These are phyloP conservation scores for Eimeria acervulina DNA, from an alignment of 169 alveolate genomes.

Conservation along the genomic window DNA sequence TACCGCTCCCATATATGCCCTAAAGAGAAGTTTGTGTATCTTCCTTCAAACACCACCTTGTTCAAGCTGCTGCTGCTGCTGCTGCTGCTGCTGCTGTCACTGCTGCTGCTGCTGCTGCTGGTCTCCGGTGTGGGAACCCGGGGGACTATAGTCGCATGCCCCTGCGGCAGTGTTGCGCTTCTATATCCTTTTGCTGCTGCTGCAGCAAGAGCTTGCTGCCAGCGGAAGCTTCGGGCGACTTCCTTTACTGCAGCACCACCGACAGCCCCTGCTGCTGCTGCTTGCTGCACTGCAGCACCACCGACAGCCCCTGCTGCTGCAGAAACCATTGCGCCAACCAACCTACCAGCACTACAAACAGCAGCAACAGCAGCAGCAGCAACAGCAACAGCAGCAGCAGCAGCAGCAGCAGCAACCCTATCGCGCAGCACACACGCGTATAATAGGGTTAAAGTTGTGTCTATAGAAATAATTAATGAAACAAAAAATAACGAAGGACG, in stretches of 20 bases:
- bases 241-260: slow-evolving; percentile 45
- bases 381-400: too few species aligned
- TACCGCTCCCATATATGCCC: slow-evolving; percentile 81
- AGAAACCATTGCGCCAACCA: not conserved
- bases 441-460: too few species aligned
- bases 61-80: not conserved
- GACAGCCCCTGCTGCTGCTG: slow-evolving; percentile 19
- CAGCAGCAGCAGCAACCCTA: too few species aligned
- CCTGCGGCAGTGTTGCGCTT: slow-evolving; percentile 37
- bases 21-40: slow-evolving; percentile 82
- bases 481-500: too few species aligned
- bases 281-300: not conserved
- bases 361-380: too few species aligned
- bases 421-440: too few species aligned
- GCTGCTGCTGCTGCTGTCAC: slow-evolving; percentile 12
- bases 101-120: slow-evolving; percentile 46
- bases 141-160: not conserved
- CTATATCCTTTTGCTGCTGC: slow-evolving; percentile 34
- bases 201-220: slow-evolving; percentile 60
- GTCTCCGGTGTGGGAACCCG: not conserved
- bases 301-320: slow-evolving; percentile 19
- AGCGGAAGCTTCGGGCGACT: slow-evolving; percentile 38
- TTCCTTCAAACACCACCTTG: slow-evolving; percentile 37
- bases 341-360: too few species aligned
- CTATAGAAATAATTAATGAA: too few species aligned